Base-by-base conservation (phyloP, 495 filamentous ascomycete species). In the Hypomontagnella monticulosa region DNA sequence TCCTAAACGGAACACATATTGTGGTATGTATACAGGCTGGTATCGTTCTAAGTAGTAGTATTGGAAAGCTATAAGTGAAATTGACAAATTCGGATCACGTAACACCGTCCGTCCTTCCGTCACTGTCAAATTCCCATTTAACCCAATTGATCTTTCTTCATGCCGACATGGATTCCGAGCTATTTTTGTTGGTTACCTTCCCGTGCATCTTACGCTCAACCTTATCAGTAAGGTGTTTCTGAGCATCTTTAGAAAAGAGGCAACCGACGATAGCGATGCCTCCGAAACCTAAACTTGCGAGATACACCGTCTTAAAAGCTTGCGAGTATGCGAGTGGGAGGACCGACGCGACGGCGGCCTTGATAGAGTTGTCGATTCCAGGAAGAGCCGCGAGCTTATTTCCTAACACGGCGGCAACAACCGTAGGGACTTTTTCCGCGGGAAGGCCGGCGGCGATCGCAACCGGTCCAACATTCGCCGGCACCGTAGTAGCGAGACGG, bases 271-370 rank as follows among this genome's bases (percentile, higher is more conserved):
- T 75, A 5, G 79, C 71, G 32, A 82, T 58, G 10, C 68, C 75
- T 15, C 78, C 76, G 56, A 85, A 85, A 0, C 79, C 75, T 50
- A 84, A 76, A 47, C 75, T 81, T 2, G 78, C 76, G 15, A 80
- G 76, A 47, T 80, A 85, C 3, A 85, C 80, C 10, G 77, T 78
- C 47, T 71, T 67, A 66, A 83, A 83, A 1, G 76, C 73, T 37
- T 77, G 59, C 7, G 79, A 68, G 59, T 80, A 81, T 1, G 80
- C 81, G 1, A 62, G 70, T 30, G 72, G 76, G 0, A 75, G 46
- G 15, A 78, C 77, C 1, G 64, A 64, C 14, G 60, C 67, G 1
- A 83, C 76, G 1, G 75, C 77, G 0, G 71, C 70, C 6, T 72
- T 58, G 19, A 81, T 71, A 66, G 53, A 1, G 74, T 83, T 27